These are phyloP conservation scores for Biscogniauxia mediterranea DNA, from an alignment of 2,329 filamentous ascomycete species.

Conservation along the genomic window DNA sequence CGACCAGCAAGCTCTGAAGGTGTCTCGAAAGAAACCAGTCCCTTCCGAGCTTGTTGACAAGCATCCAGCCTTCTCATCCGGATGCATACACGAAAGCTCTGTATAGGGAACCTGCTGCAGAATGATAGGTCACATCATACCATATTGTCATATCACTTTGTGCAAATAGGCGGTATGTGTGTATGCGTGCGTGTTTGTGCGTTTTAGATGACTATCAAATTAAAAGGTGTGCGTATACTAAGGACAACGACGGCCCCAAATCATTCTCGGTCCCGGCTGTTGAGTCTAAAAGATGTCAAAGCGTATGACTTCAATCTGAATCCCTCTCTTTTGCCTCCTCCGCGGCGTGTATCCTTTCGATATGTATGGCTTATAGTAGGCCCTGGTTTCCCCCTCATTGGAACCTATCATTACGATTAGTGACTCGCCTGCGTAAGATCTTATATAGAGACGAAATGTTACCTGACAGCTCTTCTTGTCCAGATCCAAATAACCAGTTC, in stretches of 20 bases:
- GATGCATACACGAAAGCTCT: background rate
- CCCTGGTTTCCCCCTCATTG: background rate
- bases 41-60: background rate
- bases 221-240: background rate
- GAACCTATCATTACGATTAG: background rate
- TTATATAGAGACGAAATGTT: background rate
- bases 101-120: background rate
- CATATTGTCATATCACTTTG: background rate
- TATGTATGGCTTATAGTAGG: background rate
- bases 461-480: background rate
- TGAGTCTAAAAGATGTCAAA: background rate
- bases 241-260: background rate
- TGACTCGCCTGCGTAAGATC: background rate
- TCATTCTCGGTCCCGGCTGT: background rate
- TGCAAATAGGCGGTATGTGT: background rate
- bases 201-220: background rate
- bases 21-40: no score
- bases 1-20: background rate
- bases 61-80: background rate
- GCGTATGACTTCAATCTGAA: background rate
- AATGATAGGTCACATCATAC: background rate
- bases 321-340: background rate
- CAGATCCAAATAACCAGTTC: background rate
- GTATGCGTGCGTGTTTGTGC: background rate
- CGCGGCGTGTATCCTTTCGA: background rate